Conservation (phyloP, 129 eudicot genomes). For the Kitagawia praeruptora region DNA sequence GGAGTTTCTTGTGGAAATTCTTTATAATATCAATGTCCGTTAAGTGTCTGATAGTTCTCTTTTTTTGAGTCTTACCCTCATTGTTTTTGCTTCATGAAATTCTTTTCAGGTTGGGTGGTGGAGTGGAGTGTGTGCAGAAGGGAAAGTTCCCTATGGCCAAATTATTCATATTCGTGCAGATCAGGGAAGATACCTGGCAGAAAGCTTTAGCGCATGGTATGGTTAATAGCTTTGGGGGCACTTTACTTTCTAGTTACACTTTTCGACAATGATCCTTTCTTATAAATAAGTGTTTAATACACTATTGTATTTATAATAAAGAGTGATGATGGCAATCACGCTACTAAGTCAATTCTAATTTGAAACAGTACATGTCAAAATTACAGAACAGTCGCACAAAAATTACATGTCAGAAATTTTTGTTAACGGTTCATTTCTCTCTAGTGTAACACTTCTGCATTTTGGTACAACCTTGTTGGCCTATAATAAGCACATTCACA, state of each 20-base stretch:
- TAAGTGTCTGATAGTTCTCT: neutral
- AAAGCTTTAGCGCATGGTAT: constrained; percentile 84
- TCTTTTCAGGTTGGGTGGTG: constrained; percentile 90
- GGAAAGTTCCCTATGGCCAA: constrained; percentile 65
- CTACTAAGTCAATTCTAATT: too few species aligned
- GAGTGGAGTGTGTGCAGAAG: constrained; percentile 71
- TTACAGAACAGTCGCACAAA: neutral
- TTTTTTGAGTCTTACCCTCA: neutral
- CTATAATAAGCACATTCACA: neutral
- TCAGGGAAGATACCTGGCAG: constrained; percentile 85
- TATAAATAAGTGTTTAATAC: too few species aligned
- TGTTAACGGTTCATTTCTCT: neutral
- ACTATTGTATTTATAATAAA: too few species aligned
- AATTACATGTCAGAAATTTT: neutral
- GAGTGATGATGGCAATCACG: too few species aligned
- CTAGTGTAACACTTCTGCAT: neutral
- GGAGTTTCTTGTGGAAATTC: neutral
- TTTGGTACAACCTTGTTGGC: neutral
- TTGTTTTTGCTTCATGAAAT: neutral
- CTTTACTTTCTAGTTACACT: too few species aligned
- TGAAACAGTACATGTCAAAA: too few species aligned
- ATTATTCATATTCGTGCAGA: constrained; percentile 84
- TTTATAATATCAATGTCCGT: too few species aligned
- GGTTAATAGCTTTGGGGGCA: neutral
- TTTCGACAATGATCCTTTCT: neutral